phyloP scores from a whole-genome alignment of 2,329 filamentous ascomycete species.

The Ramularia collo-cygni region DNA sequence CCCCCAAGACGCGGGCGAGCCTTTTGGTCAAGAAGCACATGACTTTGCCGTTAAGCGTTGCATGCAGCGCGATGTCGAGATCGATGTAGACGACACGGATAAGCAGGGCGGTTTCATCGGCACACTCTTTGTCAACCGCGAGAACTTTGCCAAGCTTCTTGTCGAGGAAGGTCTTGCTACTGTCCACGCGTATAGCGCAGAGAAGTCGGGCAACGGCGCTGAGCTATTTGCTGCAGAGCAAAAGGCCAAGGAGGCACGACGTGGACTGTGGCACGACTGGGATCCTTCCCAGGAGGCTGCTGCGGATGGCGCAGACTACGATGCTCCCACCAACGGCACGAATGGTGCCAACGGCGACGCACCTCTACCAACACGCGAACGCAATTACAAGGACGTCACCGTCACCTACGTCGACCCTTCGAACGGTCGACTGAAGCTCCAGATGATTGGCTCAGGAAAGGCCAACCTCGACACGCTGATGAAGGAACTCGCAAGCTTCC shows the following conservation, averaged over 20 bases:
- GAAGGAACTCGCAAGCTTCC: constrained; percentile 85
- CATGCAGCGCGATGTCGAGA: constrained; percentile 91
- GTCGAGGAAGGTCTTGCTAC: constrained; percentile 90
- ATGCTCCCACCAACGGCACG: constrained; percentile 41
- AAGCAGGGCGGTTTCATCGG: constrained; percentile 98
- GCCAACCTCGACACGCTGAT: constrained; percentile 79
- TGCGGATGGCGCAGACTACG: constrained; percentile 34
- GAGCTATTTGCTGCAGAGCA: constrained; percentile 85
- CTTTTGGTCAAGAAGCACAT: constrained; percentile 89
- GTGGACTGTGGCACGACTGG: constrained; percentile 90
- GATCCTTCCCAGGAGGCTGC: constrained; percentile 79
- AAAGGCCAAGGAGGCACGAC: constrained; percentile 79
- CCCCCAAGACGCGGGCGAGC: constrained; percentile 74
- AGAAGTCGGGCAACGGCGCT: constrained; percentile 82
- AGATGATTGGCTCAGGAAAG: constrained; percentile 82
- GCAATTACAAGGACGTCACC: constrained; percentile 90
- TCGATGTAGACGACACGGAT: constrained; percentile 90
- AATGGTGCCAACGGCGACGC: constrained; percentile 44
- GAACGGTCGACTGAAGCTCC: constrained; percentile 78
- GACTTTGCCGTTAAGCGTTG: constrained; percentile 83
- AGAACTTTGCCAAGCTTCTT: constrained; percentile 89
- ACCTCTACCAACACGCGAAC: constrained; percentile 52
- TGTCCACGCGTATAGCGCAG: constrained; percentile 90
- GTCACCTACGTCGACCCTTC: constrained; percentile 79
- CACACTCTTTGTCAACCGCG: constrained; percentile 83